These are phyloP conservation scores for Solanum piurae DNA, from an alignment of 257 asterid genomes.

Conservation along the genomic window DNA sequence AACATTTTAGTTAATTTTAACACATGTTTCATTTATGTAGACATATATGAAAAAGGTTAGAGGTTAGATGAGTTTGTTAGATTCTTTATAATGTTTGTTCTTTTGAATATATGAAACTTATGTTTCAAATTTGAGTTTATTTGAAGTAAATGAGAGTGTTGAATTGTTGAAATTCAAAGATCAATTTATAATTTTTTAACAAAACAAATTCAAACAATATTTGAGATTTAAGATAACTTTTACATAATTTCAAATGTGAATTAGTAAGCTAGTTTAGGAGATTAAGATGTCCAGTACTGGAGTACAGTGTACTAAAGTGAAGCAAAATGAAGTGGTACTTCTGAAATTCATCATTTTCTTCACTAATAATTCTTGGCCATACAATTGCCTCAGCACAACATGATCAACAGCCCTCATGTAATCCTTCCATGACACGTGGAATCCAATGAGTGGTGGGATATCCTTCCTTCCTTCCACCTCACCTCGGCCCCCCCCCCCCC, in stretches of 20 bases:
- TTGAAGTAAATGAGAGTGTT: not conserved
- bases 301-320: not conserved
- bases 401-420: not conserved
- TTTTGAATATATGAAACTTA: no score
- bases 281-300: not conserved
- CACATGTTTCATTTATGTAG: no score
- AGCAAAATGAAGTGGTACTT: not conserved
- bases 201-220: not conserved
- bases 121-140: not conserved
- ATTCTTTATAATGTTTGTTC: no score
- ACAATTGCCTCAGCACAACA: constrained; percentile 9
- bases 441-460: constrained; percentile 17
- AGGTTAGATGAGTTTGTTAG: not conserved
- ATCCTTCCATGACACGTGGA: constrained; percentile 34
- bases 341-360: not conserved
- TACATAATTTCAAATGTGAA: not conserved
- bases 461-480: constrained; percentile 20
- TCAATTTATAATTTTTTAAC: no score
- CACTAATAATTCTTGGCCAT: constrained; percentile 39
- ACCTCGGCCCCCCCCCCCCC: not conserved
- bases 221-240: not conserved
- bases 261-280: not conserved
- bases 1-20: not conserved
- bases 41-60: no score
- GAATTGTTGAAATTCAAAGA: not conserved